These are phyloP conservation scores for Colletotrichum sp. DNA, from an alignment of 2,329 filamentous ascomycete species.

Conservation along the genomic window DNA sequence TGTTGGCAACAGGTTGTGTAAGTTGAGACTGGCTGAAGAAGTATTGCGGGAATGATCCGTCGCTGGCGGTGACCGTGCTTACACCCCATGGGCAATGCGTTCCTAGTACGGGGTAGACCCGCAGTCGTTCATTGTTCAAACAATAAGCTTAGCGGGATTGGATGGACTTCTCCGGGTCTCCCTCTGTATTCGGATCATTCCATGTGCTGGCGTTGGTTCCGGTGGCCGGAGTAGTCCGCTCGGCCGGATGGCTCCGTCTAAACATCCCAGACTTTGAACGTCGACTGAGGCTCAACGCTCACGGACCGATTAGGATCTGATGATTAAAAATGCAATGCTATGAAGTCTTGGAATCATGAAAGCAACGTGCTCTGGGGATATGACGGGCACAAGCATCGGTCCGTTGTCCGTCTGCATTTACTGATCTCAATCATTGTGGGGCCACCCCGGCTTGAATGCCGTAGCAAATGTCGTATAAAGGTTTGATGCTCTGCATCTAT, in stretches of 20 bases:
- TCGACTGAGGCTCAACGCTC: neutral
- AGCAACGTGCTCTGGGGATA: neutral
- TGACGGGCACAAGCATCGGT: neutral
- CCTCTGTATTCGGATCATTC: neutral
- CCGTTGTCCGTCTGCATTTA: neutral
- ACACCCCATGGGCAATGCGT: neutral
- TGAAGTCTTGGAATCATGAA: neutral
- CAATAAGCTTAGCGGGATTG: neutral
- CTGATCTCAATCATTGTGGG: neutral
- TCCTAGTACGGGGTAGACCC: neutral
- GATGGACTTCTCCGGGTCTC: neutral
- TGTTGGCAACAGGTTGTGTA: fast-evolving
- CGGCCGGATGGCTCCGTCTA: neutral
- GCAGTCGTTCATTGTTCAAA: neutral
- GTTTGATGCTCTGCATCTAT: fast-evolving
- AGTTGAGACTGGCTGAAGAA: neutral
- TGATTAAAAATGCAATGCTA: fast-evolving
- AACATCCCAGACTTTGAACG: neutral
- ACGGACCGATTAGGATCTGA: neutral
- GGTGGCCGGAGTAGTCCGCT: neutral
- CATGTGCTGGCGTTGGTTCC: neutral
- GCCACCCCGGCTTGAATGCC: neutral
- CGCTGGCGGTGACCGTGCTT: neutral
- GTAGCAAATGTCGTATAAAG: neutral
- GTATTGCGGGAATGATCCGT: neutral